Base-by-base conservation (phyloP, 2,329 filamentous ascomycete genomes). In the Pseudogymnoascus sp. region DNA sequence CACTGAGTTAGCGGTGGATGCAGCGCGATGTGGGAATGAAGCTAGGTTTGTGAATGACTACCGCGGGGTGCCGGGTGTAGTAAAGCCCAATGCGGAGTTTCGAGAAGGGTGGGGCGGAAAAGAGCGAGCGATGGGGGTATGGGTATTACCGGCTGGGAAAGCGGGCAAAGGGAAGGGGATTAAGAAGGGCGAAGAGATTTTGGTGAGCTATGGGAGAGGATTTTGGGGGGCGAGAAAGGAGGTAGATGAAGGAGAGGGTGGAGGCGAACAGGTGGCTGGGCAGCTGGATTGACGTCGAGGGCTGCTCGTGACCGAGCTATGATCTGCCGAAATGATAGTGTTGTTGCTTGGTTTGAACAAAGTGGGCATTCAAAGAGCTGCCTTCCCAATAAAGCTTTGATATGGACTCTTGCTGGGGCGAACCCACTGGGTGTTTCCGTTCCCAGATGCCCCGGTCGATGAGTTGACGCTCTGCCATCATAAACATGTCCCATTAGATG, bases 21-120 rank as follows among this genome's bases (percentile, higher is more conserved):
- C 86, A 3, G 80, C 78, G 14, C 72, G 71, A 39, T 75, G 74
- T 62, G 86, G 86, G 10, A 89, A 88, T 69, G 86, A 89, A 75
- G 85, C 83, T 1, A 77, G 86, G 8, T 89, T 87, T 68, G 80
- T 88, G 54, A 89, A 89, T 70, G 86, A 89, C 73, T 89, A 85
- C 69, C 78, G 86, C 6, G 85, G 86, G 3, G 79, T 88, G 1
- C 76, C 76, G 11, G 45, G 62, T 23, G 31, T 63, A n/a, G 63
- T n/a, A 61, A 43, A 31, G 65, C 77, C 83, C 0, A 86, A 86
- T 66, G 83, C 83, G 6, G 84, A 86, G 75, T 88, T 87, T 68
- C 77, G 76, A 45, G 81, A 83, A 67, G 81, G 80, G 1, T 87
- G 84, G 83, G 83, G 85, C 72, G 73, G 74, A 68, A 72, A 43